A percentile compares a stretch with the other conserved stretches of the same genome.
Evolutionary conservation across 106 monocot genomes (phyloP).

Genomic region (Dendrobium catenatum): DNA sequence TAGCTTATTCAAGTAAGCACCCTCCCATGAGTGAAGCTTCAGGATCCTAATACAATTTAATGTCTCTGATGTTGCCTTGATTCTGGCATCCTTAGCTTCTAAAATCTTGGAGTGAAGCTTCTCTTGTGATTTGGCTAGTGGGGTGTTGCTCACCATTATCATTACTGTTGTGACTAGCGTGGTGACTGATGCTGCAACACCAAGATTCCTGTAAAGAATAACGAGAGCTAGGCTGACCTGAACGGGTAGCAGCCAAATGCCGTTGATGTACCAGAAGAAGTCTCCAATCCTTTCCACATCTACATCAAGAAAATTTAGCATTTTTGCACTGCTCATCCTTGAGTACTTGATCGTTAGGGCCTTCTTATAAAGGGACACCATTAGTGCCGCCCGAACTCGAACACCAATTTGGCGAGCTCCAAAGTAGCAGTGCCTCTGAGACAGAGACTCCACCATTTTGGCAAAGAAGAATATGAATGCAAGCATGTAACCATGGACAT

Average conservation of each 20-base stretch:
- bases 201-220: conserved; percentile 61
- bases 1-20: conserved; percentile 46
- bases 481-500: conserved; percentile 44
- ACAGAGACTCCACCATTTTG: conserved; percentile 66
- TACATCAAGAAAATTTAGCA: conserved; percentile 60
- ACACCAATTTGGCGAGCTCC: conserved; percentile 71
- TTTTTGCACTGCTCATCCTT: conserved; percentile 30
- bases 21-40: conserved; percentile 82
- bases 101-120: conserved; percentile 63
- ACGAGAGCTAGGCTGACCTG: conserved; percentile 66
- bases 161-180: conserved; percentile 51
- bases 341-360: conserved; percentile 50
- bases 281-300: conserved; percentile 78
- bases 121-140: conserved; percentile 57
- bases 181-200: conserved; percentile 39
- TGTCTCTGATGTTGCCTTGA: conserved; percentile 61
- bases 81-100: conserved; percentile 77
- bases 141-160: conserved; percentile 73
- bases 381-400: conserved; percentile 57
- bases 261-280: conserved; percentile 73
- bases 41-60: conserved; percentile 69
- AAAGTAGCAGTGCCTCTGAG: conserved; percentile 90
- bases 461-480: conserved; percentile 61
- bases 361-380: conserved; percentile 53
- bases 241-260: conserved; percentile 77